Evolutionary conservation across 371 early-diverging fungal genomes (phyloP).

Genomic region (Rhizopus stolonifer): DNA sequence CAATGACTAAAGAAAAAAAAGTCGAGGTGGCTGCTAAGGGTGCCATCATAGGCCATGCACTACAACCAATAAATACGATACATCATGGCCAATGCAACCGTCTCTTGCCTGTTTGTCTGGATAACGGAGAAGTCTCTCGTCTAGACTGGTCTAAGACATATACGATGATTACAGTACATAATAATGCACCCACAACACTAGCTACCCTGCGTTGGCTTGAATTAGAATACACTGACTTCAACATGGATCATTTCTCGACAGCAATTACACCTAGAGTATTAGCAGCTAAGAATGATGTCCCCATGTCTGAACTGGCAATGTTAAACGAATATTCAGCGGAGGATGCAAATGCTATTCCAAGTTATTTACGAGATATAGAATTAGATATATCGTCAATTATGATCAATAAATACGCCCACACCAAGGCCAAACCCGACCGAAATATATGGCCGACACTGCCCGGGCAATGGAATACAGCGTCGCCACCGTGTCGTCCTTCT

Average conservation of each 20-base stretch:
- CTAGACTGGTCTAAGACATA: slow-evolving; percentile 22
- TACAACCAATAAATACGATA: slow-evolving; percentile 1
- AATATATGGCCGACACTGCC: slow-evolving; percentile 27
- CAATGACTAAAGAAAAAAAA: not conserved
- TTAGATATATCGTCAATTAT: slow-evolving; percentile 36
- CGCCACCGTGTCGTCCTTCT: slow-evolving; percentile 16
- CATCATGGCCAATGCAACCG: not conserved
- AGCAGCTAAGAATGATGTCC: slow-evolving; percentile 6
- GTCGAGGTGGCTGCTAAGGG: not conserved
- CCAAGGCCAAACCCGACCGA: slow-evolving; percentile 12
- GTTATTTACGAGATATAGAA: slow-evolving; percentile 23
- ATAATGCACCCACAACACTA: slow-evolving; percentile 22
- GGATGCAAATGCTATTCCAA: slow-evolving; percentile 10
- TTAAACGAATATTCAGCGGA: slow-evolving; percentile 5
- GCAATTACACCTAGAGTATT: slow-evolving; percentile 15
- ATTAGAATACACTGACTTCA: slow-evolving; percentile 1
- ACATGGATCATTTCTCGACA: slow-evolving; percentile 12
- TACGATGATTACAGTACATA: slow-evolving; percentile 14
- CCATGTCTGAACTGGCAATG: not conserved
- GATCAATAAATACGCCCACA: not conserved
- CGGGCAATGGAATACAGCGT: not conserved
- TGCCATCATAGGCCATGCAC: slow-evolving; percentile 14
- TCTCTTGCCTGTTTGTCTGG: slow-evolving; percentile 23
- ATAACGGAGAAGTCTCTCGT: slow-evolving; percentile 4
- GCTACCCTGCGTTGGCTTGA: slow-evolving; percentile 30